Percentiles rank a stretch among this genome's conserved stretches.
Evolutionary conservation across 2,329 filamentous ascomycete species (phyloP).

Genomic region (Pyrenophora seminiperda): DNA sequence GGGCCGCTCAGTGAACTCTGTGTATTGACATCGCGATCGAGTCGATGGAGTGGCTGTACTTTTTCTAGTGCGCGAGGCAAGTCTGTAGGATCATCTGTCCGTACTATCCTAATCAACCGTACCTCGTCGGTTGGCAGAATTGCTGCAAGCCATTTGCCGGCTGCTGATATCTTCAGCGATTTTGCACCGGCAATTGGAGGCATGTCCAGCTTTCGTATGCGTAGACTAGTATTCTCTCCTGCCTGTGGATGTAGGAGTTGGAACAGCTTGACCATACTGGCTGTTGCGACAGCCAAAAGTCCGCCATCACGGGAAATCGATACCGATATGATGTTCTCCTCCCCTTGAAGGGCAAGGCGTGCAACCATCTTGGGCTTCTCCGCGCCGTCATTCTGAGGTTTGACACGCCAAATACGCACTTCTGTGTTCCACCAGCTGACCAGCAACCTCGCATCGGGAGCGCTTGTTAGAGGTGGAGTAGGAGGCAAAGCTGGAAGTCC

Average conservation of each 20-base stretch:
- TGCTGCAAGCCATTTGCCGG: constrained; percentile 71
- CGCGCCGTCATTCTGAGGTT: constrained; percentile 52
- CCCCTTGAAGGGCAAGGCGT: constrained; percentile 57
- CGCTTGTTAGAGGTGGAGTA: constrained; percentile 72
- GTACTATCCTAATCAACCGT: constrained; percentile 54
- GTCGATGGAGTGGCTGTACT: constrained; percentile 48
- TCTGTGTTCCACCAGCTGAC: constrained; percentile 93
- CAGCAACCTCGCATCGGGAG: constrained; percentile 73
- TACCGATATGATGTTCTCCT: constrained; percentile 81
- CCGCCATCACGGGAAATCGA: constrained; percentile 73
- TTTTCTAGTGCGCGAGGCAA: constrained; percentile 46
- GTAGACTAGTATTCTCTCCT: constrained; percentile 64
- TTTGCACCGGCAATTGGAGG: constrained; percentile 70
- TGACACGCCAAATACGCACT: constrained; percentile 78
- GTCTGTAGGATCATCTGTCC: constrained; percentile 48
- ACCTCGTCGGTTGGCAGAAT: constrained; percentile 54
- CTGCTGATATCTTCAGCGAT: constrained; percentile 70
- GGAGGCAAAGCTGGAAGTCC: constrained; percentile 85
- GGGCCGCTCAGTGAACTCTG: constrained; percentile 62
- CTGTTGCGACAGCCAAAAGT: constrained; percentile 76
- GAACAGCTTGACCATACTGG: constrained; percentile 77
- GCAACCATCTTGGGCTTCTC: constrained; percentile 52
- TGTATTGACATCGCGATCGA: constrained; percentile 33
- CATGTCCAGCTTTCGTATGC: constrained; percentile 72
- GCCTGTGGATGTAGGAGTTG: constrained; percentile 62